Evolutionary conservation across 2,329 filamentous ascomycete species (phyloP), one percentile per base, ranked within the genome.

Genomic region (Pseudofabraea citricarpa): DNA sequence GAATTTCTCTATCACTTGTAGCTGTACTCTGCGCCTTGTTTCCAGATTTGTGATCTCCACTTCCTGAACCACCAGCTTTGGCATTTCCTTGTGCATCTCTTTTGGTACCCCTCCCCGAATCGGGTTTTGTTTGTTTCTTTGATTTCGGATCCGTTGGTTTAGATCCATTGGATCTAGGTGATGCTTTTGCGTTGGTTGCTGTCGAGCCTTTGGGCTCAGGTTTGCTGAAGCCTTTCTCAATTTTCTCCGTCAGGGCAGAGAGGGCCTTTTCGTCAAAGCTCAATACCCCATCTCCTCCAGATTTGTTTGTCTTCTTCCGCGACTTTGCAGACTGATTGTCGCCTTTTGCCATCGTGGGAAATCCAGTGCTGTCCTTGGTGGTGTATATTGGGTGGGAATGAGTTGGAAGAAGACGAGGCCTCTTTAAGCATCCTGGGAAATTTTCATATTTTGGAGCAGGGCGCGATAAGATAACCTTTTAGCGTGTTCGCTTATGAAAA

Each of bases 181-280:
- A 40, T 56, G 52, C 38, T 48, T 51, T 45, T 48, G 39, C 20
- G 18, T 48, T 26, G 18, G 23, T 48, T 27, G 67, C 51, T 65
- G 64, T 43, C 18, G 26, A 15, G 32, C 48, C 16, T 57, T 58
- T 46, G 68, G 60, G 45, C 6, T 23, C 51, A 44, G 61, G 51
- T 36, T 63, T 57, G 27, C 64, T 58, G 50, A 83, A 66, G 43
- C 68, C 70, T 52, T 73, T 67, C 53, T 81, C 75, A 49, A 83
- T 77, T 57, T 72, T 74, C 24, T 72, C 69, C 5, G 77, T 81
- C 54, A 82, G 60, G 46, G 73, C 67, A 6, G 68, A 67, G 44
- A 83, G 61, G 5, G 74, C 66, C 27, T 67, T 63, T 47, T 75
- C 69, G 49, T 79, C 69, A 47, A 82, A 74, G 22, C 56, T 54